Conservation (phyloP, 2,329 filamentous ascomycete species). For the Cladosporium oxysporum region DNA sequence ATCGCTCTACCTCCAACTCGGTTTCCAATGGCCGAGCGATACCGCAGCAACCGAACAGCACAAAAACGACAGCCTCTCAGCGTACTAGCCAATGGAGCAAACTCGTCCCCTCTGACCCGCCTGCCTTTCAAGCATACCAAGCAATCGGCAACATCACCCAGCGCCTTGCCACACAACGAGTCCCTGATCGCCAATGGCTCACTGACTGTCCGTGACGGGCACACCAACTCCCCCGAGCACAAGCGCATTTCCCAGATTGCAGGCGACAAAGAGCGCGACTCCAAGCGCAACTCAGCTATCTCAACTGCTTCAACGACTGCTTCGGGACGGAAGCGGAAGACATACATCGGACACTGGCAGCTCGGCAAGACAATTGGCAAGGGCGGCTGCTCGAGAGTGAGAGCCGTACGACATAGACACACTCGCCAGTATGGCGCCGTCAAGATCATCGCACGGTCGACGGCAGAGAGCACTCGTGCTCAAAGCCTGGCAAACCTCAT, state of each 20-base stretch:
- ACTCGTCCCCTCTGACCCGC: constrained; percentile 30
- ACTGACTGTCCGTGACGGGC: constrained; percentile 43
- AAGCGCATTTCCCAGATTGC: constrained; percentile 55
- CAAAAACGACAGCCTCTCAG: constrained; percentile 33
- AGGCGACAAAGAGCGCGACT: constrained; percentile 48
- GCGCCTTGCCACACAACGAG: constrained; percentile 45
- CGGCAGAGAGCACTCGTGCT: constrained; percentile 77
- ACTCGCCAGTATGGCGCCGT: constrained; percentile 84
- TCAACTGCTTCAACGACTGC: constrained; percentile 59
- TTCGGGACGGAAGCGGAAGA: constrained; percentile 54
- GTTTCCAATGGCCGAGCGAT: constrained; percentile 35
- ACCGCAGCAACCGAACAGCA: constrained; percentile 28
- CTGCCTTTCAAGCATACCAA: constrained; percentile 5
- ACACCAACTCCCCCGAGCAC: constrained; percentile 45
- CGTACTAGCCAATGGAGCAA: constrained; percentile 33
- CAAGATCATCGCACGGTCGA: constrained; percentile 87
- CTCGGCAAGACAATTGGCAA: constrained; percentile 86
- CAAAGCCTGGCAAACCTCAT: constrained; percentile 84
- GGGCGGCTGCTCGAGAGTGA: constrained; percentile 85
- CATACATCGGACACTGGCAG: constrained; percentile 90
- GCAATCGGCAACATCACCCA: neutral
- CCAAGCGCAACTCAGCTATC: constrained; percentile 55
- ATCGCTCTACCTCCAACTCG: no score
- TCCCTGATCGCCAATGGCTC: constrained; percentile 47
- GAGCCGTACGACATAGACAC: constrained; percentile 74